Base-by-base conservation (phyloP, 1,139 yeast genomes). In the Entelexis paramagnoliae region DNA sequence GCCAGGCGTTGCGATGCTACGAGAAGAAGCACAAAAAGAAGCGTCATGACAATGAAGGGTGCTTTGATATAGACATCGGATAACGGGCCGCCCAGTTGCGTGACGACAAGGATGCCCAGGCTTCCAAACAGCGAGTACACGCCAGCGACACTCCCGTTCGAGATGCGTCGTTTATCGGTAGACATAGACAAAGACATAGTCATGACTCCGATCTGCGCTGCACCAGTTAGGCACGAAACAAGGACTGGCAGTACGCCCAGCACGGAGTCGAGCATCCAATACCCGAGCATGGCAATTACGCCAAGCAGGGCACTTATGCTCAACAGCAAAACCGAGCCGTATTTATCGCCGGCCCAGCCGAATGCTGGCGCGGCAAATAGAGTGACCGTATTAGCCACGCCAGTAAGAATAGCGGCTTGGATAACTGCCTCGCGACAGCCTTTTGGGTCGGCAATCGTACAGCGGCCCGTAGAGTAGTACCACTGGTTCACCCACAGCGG, bases 121-220 rank as follows among this genome's bases (percentile, higher is more conserved):
- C 86, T 87, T 9, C 88, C 88, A 59, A 75, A 70, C 51, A 83
- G 73, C 17, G 82, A 76, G 62, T 79, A 81, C 8, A 81, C 76
- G 2, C 91, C 91, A 53, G 83, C 76, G 41, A 83, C 73, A 6
- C 85, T 74, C 6, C 91, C 91, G 51, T 79, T 76, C 52, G 70
- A 62, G 61, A 63, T 66, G 28, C 72, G 65, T 20, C 70, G 67
- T 30, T 67, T 64, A 51, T 71, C 74, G 0, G 79, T 74, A 50
- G 72, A 69, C 48, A 72, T 61, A 1, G 75, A 68, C 71, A 74
- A 69, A 10, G 79, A 74, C 8, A 72, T 70, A 45, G 81, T 76
- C 29, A 81, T 75, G 29, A 76, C 72, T 2, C 85, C 84, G 48
- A 81, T 78, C 64, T 80, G 75, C 1, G 75, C 67, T 10, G 68